Percentiles rank a stretch among this genome's conserved stretches.
Conservation (phyloP, 2,329 filamentous ascomycete species). For the Diaporthe helianthi region DNA sequence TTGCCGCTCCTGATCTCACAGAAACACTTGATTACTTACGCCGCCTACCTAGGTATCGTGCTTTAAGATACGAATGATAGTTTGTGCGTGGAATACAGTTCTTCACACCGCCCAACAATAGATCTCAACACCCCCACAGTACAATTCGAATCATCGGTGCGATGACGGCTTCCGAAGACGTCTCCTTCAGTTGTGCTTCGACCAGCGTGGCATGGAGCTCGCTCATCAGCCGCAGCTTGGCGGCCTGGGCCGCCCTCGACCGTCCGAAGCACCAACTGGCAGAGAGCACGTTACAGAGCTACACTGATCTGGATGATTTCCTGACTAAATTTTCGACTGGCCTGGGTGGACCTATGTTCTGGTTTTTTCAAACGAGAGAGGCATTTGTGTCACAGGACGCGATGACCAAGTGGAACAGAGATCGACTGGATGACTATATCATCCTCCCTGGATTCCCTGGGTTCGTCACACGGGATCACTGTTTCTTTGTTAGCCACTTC, state of each 20-base stretch:
- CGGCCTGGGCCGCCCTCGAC: neutral
- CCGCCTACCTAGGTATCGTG: no score
- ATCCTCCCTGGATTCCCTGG: neutral
- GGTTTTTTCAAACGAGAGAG: neutral
- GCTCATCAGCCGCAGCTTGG: neutral
- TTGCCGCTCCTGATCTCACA: neutral
- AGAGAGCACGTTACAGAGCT: neutral
- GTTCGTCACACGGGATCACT: neutral
- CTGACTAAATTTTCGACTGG: neutral
- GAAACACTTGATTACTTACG: neutral
- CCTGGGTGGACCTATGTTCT: neutral
- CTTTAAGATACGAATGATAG: neutral
- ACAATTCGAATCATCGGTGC: neutral
- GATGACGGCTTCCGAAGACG: neutral
- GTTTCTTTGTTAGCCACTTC: conserved; percentile 4
- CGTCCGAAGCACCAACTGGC: neutral
- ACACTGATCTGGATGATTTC: neutral
- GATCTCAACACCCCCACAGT: no score
- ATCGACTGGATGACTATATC: neutral
- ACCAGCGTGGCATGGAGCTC: neutral
- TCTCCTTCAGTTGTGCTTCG: neutral
- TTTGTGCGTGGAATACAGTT: neutral
- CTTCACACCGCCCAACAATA: neutral
- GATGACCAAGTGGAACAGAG: conserved; percentile 1
- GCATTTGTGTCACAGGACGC: neutral